Base-by-base conservation (phyloP, 2,329 filamentous ascomycete species). In the Sclerotinia minor region DNA sequence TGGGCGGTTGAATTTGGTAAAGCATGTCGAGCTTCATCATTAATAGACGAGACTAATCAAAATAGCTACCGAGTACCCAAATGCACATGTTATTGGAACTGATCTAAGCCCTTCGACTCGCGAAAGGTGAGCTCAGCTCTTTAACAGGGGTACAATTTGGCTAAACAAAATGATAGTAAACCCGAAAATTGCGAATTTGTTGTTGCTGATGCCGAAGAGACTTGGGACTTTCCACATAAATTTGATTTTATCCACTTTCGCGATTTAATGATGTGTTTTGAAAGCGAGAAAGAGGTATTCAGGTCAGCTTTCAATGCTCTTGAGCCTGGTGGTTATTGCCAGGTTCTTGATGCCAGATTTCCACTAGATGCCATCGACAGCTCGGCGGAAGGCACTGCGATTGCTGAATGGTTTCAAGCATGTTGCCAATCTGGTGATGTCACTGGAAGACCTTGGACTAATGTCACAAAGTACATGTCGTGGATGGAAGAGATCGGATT, bases 1-100 rank as follows among this genome's bases (percentile, higher is more conserved):
- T 88, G 86, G 84, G 81, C 84, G 8, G 84, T 86, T 61, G 84
- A 86, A 71, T 82, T 89, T 78, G 83, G 83, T 76, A 80, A 82
- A 68, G 76, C 78, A n/a, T 17, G 4, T 7, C 29, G 15, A 44
- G 7, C 17, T 49, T 54, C 13, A 24, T 13, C 21, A 13, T 29
- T 21, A 6, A 17, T 5, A 55, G 21, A n/a, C 11, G 19, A 45
- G 26, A n/a, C 59, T 65, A 26, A 54, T 38, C 29, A n/a, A 19
- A 29, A n/a, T 21, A 68, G 66, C 66, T 38, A 32, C 49, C 45
- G 44, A 54, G 15, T 17, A 24, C 29, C 66, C 60, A 41, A 57
- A 64, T 49, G 15, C 60, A 21, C 38, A 58, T 24, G 58, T 68
- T 0, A 54, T 68, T 24, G 66, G 66, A 24, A 68, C 60, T 2